Percentiles rank a stretch among this genome's conserved stretches.
Evolutionary conservation across 2,329 filamentous ascomycete species (phyloP).

Genomic region (Hymenotorrendiella dingleyae): DNA sequence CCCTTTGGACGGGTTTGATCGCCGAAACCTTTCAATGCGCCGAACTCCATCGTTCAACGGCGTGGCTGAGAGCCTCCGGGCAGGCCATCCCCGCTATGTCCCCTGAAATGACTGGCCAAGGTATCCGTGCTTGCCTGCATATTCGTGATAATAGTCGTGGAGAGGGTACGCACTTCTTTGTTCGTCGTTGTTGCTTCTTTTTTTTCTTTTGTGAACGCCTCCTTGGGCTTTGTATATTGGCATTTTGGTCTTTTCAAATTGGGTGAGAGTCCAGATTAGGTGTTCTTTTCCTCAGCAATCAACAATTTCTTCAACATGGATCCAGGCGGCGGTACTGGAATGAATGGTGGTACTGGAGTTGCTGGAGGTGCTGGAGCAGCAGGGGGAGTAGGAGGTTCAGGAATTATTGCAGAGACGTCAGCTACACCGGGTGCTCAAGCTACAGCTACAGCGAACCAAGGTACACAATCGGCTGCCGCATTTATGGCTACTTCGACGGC

Average conservation of each 20-base stretch:
- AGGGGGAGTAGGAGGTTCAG: neutral
- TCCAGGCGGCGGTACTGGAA: too few species aligned
- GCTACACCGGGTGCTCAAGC: neutral
- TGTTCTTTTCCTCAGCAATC: neutral
- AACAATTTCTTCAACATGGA: too few species aligned
- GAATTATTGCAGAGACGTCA: neutral
- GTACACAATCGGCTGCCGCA: neutral
- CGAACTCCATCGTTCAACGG: neutral
- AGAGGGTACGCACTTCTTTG: too few species aligned
- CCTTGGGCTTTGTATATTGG: too few species aligned
- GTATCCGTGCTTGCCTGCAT: neutral
- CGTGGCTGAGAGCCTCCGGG: too few species aligned
- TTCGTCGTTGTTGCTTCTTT: too few species aligned
- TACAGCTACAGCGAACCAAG: neutral
- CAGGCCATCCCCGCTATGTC: neutral
- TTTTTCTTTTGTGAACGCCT: too few species aligned
- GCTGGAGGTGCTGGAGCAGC: neutral
- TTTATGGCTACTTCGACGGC: neutral
- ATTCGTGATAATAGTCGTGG: neutral
- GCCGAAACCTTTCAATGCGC: neutral
- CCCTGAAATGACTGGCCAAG: too few species aligned
- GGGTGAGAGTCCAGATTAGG: neutral
- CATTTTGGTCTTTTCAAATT: too few species aligned
- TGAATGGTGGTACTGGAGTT: neutral
- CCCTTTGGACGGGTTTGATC: constrained; percentile 6